Evolutionary conservation across 2,329 filamentous ascomycete species (phyloP), one percentile per base, ranked within the genome.

Genomic region (Chaetomium strumarium): DNA sequence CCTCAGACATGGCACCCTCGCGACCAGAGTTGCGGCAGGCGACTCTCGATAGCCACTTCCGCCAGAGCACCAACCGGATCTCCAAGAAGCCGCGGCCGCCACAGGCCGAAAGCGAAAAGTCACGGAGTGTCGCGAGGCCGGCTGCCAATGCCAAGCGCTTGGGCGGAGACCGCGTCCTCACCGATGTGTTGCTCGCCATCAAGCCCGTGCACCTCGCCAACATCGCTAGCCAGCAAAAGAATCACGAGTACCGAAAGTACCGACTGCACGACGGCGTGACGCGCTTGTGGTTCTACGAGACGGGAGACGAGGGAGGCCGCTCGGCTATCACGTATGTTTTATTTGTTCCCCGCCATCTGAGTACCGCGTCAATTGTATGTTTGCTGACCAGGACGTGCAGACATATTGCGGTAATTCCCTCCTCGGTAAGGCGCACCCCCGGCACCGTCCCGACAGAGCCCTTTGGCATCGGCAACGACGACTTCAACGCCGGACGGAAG

Each of bases 401-500:
- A 13, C 52, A 55, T 24, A 52, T 55, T 24, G 52, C 52, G 19
- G 38, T 51, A 7, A 54, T 53, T 34, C 55, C 55, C 9, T 7
- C 45, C 13, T 17, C 33, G 5, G 24, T 53, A 17, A 54, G 58
- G n/a, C 55, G 33, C 40, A 57, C 55, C 2, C 55, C 58, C 0
- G 57, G 57, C 11, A 41, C 46, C 6, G 55, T 60, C 2, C 58
- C 57, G 4, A 49, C 54, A 2, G 52, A 59, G 30, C 58, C 57
- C 2, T 42, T 54, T 17, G 64, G 64, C 12, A 59, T 65, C 10
- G 63, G 63, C 33, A 67, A 67, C 34, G 44, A 55, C 13, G 61
- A 67, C 24, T 67, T 66, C 52, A 67, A 67, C 34, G 59, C 60
- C 11, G 62, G 64, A 0, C 46, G 49, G 2, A 64, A 66, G 20